A percentile compares a stretch with the other conserved stretches of the same genome.
phyloP scores from a whole-genome alignment of 176 grass and related monocot genomes.

The Bothriochloa decipiens region DNA sequence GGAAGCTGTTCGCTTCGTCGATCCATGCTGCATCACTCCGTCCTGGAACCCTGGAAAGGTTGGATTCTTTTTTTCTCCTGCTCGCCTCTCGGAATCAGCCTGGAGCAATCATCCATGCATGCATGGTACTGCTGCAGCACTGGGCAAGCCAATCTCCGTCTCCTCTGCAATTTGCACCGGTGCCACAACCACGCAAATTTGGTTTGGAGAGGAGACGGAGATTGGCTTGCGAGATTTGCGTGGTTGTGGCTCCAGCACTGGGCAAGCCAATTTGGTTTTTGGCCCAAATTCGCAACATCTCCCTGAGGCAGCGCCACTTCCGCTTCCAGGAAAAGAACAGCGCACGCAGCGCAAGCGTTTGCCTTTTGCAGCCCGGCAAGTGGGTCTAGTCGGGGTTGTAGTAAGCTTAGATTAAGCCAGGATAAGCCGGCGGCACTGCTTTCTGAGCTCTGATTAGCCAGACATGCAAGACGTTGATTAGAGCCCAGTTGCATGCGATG shows the following conservation, averaged over 20 bases:
- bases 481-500: conserved; percentile 7
- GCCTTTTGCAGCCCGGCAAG: not conserved
- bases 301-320: not conserved
- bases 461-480: conserved; percentile 28
- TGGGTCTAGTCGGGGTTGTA: not conserved
- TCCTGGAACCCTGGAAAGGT: not conserved
- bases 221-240: too few relatives aligned
- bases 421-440: conserved; percentile 16
- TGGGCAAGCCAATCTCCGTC: not conserved
- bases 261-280: not conserved
- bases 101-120: not conserved
- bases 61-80: not conserved
- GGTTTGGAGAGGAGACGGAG: too few relatives aligned
- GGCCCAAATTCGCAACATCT: not conserved
- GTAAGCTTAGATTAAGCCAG: not conserved
- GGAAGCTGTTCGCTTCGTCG: not conserved
- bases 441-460: not conserved
- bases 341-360: not conserved
- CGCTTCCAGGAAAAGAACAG: not conserved
- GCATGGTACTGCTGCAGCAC: not conserved
- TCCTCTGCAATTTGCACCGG: too few relatives aligned
- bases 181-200: too few relatives aligned
- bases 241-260: not conserved
- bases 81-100: not conserved
- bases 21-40: not conserved